Conservation (phyloP, 495 filamentous ascomycete species). For the Bacidia rubella region DNA sequence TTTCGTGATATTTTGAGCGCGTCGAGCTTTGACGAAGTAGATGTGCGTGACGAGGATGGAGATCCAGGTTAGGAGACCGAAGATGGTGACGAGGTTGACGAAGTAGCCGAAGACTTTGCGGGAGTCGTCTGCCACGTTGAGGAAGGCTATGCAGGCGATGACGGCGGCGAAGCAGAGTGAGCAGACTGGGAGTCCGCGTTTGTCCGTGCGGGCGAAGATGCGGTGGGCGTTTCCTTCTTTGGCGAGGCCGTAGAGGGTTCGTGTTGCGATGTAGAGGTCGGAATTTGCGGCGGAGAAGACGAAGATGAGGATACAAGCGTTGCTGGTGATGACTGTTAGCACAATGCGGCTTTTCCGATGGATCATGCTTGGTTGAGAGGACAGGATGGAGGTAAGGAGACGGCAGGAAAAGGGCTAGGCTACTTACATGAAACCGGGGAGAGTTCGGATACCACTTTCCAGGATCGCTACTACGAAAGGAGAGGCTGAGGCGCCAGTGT, state of each 20-base stretch:
- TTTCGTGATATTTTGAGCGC: constrained; percentile 56
- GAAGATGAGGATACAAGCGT: constrained; percentile 62
- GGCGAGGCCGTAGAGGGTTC: constrained; percentile 69
- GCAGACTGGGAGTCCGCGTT: constrained; percentile 60
- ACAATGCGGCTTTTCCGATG: too few relatives aligned
- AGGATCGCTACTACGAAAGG: constrained; percentile 51
- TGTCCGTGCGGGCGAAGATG: constrained; percentile 57
- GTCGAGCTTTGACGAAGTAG: constrained; percentile 59
- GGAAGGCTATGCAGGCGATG: constrained; percentile 60
- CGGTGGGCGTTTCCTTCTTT: constrained; percentile 61
- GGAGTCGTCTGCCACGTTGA: constrained; percentile 60
- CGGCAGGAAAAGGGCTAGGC: neutral
- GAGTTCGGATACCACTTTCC: constrained; percentile 36
- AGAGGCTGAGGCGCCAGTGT: constrained; percentile 34
- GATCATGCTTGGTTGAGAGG: neutral
- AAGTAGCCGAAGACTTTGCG: constrained; percentile 69
- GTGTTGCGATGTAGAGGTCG: constrained; percentile 62
- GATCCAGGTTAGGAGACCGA: constrained; percentile 61
- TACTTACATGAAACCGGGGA: constrained; percentile 37
- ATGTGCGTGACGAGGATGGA: constrained; percentile 75
- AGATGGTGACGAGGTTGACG: constrained; percentile 71
- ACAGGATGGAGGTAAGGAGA: too few relatives aligned
- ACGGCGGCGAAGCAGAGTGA: constrained; percentile 47
- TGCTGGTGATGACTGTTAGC: constrained; percentile 16
- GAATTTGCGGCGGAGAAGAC: constrained; percentile 75